A percentile compares a stretch with the other conserved stretches of the same genome.
Evolutionary conservation across 345 rosid species (phyloP).

Genomic region (Eutrema yunnanense): DNA sequence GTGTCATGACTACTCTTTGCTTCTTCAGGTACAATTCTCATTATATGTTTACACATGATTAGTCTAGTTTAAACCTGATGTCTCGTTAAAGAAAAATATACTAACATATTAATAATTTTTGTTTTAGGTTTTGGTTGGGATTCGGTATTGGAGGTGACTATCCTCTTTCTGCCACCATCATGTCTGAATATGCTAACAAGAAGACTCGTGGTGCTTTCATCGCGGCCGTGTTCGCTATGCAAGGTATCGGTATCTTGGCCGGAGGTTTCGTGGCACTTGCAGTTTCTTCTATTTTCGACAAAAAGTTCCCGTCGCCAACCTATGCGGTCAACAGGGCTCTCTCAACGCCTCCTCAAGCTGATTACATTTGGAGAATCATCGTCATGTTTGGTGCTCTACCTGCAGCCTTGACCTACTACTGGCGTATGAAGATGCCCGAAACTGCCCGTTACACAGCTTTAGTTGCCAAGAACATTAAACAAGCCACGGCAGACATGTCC

Average conservation of each 20-base stretch:
- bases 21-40: conserved; percentile 25
- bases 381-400: conserved; percentile 75
- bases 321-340: conserved; percentile 30
- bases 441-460: conserved; percentile 79
- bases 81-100: neutral
- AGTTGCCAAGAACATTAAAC: conserved; percentile 61
- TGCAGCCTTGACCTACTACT: conserved; percentile 53
- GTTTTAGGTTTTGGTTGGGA: conserved; percentile 58
- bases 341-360: conserved; percentile 60
- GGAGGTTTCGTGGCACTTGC: conserved; percentile 59
- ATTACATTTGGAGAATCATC: conserved; percentile 54
- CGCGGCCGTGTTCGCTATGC: conserved; percentile 86
- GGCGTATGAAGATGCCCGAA: conserved; percentile 87
- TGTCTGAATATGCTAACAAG: conserved; percentile 82
- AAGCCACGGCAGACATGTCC: conserved; percentile 65
- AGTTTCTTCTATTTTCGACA: conserved; percentile 32
- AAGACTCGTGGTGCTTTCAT: conserved; percentile 77
- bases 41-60: neutral
- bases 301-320: conserved; percentile 37
- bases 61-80: neutral
- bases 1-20: conserved; percentile 37
- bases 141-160: conserved; percentile 83
- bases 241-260: conserved; percentile 66
- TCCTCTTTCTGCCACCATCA: conserved; percentile 78
- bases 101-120: conserved; percentile 18